Base-by-base conservation (phyloP, 805 yeast species). In the Scheffersomyces amazonensis region DNA sequence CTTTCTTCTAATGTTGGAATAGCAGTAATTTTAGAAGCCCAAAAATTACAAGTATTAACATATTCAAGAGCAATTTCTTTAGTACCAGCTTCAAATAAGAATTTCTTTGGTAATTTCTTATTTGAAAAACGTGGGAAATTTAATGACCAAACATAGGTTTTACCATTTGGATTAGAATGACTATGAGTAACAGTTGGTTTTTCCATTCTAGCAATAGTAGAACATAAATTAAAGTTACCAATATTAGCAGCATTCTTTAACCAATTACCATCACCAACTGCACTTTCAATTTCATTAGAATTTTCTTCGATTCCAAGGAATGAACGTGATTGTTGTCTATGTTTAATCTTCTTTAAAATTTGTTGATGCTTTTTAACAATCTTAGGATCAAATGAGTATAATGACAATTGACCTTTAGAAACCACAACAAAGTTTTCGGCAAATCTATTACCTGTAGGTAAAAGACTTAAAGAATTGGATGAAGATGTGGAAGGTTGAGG, bases 11-110 rank as follows among this genome's bases (percentile, higher is more conserved):
- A 54, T 0, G 80, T 71, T 3, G 96, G 96, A 16, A 87, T 81
- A 12, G 89, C 83, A 5, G 95, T 83, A 25, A 85, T 75, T 47
- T 93, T 75, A 2, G 91, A 86, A 2, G 95, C 87, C 96, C 96
- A 89, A 56, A 86, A 89, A 58, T 88, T 89, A 60, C 93, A 81
- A 4, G 91, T 79, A 48, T 82, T 76, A 13, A 85, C 78, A 58
- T 77, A 87, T 52, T 80, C 84, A 31, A 65, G 62, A 0, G 96
- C 93, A 41, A 77, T 76, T 47, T 81, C 85, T 17, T 66, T 55
- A 11, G 87, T 78, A 9, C 83, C 82, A 0, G 88, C 80, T 58
- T 78, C 80, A 56, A 85, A 83, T 21, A 79, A 64, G 13, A 84
- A 63, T 42, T 65, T 69, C 44, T 68, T 69, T 19, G 63, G 58